Percentiles rank a stretch among this genome's conserved stretches.
phyloP scores from a whole-genome alignment of 768 basidiomycete species.

The Rubroboletus pulcherrimus region DNA sequence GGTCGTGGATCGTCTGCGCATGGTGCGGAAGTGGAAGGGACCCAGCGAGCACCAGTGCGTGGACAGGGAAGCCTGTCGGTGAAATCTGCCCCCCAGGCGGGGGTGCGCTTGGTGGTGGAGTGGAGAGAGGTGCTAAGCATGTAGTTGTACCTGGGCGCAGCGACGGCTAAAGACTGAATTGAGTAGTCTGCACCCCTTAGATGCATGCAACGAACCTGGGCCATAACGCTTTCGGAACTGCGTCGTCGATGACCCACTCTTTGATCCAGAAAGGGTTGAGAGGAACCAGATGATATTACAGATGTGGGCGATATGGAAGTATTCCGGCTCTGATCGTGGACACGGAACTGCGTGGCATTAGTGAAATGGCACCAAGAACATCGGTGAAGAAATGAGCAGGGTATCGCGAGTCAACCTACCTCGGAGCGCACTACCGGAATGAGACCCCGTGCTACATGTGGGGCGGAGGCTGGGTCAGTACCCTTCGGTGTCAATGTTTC shows the following conservation, averaged over 20 bases:
- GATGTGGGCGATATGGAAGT: conserved; percentile 7
- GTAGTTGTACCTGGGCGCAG: conserved; percentile 12
- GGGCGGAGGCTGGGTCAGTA: not conserved
- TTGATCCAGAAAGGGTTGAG: conserved; percentile 6
- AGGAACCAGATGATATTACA: not conserved
- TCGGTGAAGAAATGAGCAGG: not conserved
- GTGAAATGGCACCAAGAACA: not conserved
- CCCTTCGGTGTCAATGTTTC: not conserved
- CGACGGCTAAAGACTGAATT: conserved; percentile 8
- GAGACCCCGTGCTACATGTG: not conserved
- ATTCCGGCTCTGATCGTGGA: conserved; percentile 4
- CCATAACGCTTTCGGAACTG: conserved; percentile 14
- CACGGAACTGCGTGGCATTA: not conserved
- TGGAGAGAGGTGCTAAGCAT: conserved; percentile 18
- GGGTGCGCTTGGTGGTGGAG: conserved; percentile 18
- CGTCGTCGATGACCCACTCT: conserved; percentile 5
- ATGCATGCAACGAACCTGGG: conserved; percentile 18
- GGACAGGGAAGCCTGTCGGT: conserved; percentile 9
- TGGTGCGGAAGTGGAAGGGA: conserved; percentile 8
- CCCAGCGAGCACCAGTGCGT: conserved; percentile 5
- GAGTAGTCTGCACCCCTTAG: not conserved
- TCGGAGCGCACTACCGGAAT: conserved; percentile 9
- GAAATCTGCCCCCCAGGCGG: conserved; percentile 4
- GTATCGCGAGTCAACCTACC: conserved; percentile 3
- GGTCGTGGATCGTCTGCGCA: not conserved